Conservation (phyloP, 164 flowering plant species). For the Malania oleifera region DNA sequence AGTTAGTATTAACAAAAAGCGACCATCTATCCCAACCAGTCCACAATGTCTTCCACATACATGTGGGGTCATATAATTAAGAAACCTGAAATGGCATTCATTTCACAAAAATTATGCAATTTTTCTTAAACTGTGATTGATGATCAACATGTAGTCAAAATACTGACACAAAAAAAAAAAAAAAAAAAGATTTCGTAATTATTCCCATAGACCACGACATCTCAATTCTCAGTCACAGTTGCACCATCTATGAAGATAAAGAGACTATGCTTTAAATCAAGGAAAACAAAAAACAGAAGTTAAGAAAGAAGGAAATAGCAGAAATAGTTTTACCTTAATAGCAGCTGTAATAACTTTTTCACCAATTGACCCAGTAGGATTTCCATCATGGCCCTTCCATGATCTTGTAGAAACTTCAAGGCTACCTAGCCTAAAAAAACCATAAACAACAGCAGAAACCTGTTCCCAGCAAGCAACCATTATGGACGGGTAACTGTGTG, state of each 20-base stretch:
- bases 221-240: too few relatives aligned
- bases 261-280: too few relatives aligned
- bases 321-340: constrained; percentile 42
- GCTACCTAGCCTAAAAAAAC: constrained; percentile 25
- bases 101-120: neutral
- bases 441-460: constrained; percentile 43
- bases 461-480: constrained; percentile 59
- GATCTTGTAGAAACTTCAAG: constrained; percentile 28
- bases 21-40: neutral
- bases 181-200: neutral
- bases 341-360: constrained; percentile 56
- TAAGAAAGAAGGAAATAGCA: neutral
- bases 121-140: neutral
- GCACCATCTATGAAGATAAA: too few relatives aligned
- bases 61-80: too few relatives aligned
- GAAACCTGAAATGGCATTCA: neutral
- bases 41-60: neutral
- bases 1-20: too few relatives aligned
- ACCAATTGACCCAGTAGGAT: constrained; percentile 24
- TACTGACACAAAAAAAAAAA: neutral
- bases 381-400: constrained; percentile 42
- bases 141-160: neutral
- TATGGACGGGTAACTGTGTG: constrained; percentile 76
- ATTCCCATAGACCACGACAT: too few relatives aligned
- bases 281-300: neutral